Percentiles rank a stretch among this genome's conserved stretches.
Conservation (phyloP, 2,329 filamentous ascomycete genomes). For the Tolypocladium inflatum region DNA sequence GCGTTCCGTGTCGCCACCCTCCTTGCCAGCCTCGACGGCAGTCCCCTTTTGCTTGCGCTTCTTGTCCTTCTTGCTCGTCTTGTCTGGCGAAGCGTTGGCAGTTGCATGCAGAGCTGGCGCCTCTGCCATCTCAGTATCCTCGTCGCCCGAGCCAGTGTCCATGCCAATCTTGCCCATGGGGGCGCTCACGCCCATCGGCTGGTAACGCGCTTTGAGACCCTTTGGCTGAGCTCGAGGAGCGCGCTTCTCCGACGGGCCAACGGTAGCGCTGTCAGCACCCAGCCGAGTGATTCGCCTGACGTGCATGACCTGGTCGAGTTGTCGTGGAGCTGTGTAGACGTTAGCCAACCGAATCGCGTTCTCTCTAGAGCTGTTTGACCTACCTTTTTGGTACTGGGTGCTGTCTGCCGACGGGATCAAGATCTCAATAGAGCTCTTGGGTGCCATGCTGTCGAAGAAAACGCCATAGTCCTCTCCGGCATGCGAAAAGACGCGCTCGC, state of each 20-base stretch:
- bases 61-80: constrained; percentile 21
- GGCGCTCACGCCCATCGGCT: constrained; percentile 48
- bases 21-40: neutral
- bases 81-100: constrained; percentile 8
- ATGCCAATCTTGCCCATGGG: constrained; percentile 26
- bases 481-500: constrained; percentile 49
- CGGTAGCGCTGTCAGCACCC: constrained; percentile 23
- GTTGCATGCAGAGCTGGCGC: constrained; percentile 19
- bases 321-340: constrained; percentile 17
- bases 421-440: constrained; percentile 44
- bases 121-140: constrained; percentile 34
- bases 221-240: constrained; percentile 54
- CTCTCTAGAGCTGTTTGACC: constrained; percentile 9
- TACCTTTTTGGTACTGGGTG: constrained; percentile 44
- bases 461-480: constrained; percentile 55
- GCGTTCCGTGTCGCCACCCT: constrained; percentile 11
- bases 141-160: constrained; percentile 26
- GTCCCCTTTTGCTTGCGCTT: constrained; percentile 6
- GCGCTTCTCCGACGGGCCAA: constrained; percentile 36
- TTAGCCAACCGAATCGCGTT: neutral
- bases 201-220: constrained; percentile 57
- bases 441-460: constrained; percentile 40
- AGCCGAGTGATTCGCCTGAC: constrained; percentile 54
- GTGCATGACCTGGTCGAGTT: constrained; percentile 52
- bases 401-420: constrained; percentile 49